Evolutionary conservation across 2,329 filamentous ascomycete species (phyloP), one percentile per base, ranked within the genome.

Genomic region (Herpotrichia juniperi): DNA sequence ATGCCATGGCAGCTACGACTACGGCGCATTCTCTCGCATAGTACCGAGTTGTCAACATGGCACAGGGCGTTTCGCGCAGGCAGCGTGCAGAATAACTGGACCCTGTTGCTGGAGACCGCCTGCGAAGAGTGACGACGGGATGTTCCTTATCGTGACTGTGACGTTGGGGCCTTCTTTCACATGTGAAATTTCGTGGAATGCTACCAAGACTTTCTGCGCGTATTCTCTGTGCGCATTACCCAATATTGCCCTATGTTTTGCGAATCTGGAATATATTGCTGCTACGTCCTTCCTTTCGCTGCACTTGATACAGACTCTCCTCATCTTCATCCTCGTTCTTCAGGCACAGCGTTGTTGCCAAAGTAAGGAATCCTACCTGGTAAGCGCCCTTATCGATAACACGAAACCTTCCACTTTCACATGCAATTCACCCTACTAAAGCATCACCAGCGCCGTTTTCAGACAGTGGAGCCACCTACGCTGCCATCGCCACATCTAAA

Each of bases 91-190:
- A 26, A 49, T 42, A 31, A 53, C 43, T 17, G 50, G 46, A 32
- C 42, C 19, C 14, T 14, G 25, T 5, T 6, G 6, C 19, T 30
- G 37, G 28, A 25, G 21, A n/a, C 44, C 39, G 43, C 30, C 35
- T n/a, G 43, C 43, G 40, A 21, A 43, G 19, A 11, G 31, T 14
- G 11, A 32, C 10, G 11, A 14, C 31, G 32, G 47, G n/a, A 39
- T 26, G 42, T 21, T 50, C 32, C 54, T 50, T 57, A 57, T 53
- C 54, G 45, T 49, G 19, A 35, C 21, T 8, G 37, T 44, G 50
- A 50, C 46, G 48, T 50, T 43, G 30, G 30, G 44, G 24, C 32
- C 54, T 51, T 46, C 56, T 55, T 58, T 58, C 56, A 58, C 56
- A 58, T 58, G 56, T 46, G 31, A 42, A n/a, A 30, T 17, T 3